A percentile compares a stretch with the other conserved stretches of the same genome.
Evolutionary conservation across 495 filamentous ascomycete species (phyloP).

Genomic region (Penicillium coffeae): DNA sequence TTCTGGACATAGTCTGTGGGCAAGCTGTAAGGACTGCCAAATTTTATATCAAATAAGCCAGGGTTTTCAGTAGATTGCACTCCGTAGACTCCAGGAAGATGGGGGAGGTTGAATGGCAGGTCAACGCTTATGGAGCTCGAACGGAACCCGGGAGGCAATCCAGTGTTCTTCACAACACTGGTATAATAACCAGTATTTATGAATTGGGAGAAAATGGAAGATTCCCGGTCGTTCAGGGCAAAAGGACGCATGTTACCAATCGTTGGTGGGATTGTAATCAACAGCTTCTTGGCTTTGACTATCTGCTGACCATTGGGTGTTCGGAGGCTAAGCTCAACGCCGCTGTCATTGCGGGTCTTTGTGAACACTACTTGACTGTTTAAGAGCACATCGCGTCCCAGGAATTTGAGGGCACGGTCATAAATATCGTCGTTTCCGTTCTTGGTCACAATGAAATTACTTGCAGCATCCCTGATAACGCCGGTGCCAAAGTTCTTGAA

Average conservation of each 20-base stretch:
- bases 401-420: conserved; percentile 23
- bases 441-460: conserved; percentile 21
- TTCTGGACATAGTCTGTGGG: conserved; percentile 1
- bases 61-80: conserved; percentile 16
- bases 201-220: conserved; percentile 29
- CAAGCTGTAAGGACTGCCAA: conserved; percentile 9
- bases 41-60: conserved; percentile 17
- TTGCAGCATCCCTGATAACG: conserved; percentile 13
- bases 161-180: conserved; percentile 37
- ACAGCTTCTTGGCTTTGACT: conserved; percentile 42
- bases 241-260: conserved; percentile 30
- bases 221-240: conserved; percentile 33
- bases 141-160: conserved; percentile 25
- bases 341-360: conserved; percentile 15
- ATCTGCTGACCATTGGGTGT: conserved; percentile 30
- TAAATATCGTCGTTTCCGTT: conserved; percentile 42
- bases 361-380: conserved; percentile 25
- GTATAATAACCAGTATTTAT: conserved; percentile 40
- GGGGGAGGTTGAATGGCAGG: conserved; percentile 24
- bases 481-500: conserved; percentile 23
- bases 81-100: conserved; percentile 22
- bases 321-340: conserved; percentile 29
- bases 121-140: conserved; percentile 5
- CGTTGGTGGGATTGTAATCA: conserved; percentile 43
- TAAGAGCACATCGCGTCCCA: conserved; percentile 29